phyloP scores from a whole-genome alignment of 306 rosid species.

The Nissolia schottii region DNA sequence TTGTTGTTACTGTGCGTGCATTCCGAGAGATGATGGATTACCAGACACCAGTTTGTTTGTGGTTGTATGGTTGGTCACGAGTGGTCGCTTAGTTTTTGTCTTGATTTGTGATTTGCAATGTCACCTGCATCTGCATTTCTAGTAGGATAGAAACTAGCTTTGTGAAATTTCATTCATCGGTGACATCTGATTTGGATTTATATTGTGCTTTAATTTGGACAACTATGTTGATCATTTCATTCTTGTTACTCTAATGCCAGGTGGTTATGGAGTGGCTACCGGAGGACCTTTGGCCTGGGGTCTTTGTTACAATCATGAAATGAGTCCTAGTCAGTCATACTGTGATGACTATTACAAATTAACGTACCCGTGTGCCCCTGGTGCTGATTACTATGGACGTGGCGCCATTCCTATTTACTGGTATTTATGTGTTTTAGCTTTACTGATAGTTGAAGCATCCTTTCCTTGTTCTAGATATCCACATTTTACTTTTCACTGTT shows the following conservation, averaged over 20 bases:
- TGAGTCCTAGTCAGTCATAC: slow-evolving; percentile 92
- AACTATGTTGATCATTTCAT: neutral
- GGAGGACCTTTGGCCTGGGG: slow-evolving; percentile 99
- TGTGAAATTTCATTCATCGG: slow-evolving; percentile 1
- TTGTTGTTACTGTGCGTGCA: neutral
- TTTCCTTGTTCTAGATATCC: neutral
- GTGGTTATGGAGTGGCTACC: slow-evolving; percentile 96
- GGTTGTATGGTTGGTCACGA: neutral
- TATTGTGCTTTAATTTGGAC: neutral
- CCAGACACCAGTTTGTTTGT: neutral
- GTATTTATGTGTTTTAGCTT: slow-evolving; percentile 32
- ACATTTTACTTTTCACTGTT: neutral
- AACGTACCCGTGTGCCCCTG: slow-evolving; percentile 88
- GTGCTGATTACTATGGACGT: slow-evolving; percentile 91
- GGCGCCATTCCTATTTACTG: slow-evolving; percentile 95
- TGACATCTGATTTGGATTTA: slow-evolving; percentile 2
- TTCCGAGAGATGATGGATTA: neutral
- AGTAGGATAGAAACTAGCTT: neutral
- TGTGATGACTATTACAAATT: slow-evolving; percentile 77
- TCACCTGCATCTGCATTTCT: neutral
- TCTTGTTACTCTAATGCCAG: slow-evolving; percentile 41
- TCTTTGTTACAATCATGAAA: slow-evolving; percentile 86
- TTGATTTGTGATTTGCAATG: neutral
- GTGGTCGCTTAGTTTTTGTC: neutral
- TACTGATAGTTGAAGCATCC: neutral